Percentiles rank a stretch among this genome's conserved stretches.
These are phyloP conservation scores for Phalaenopsis aphrodite DNA, from an alignment of 106 monocot genomes.

Conservation along the genomic window DNA sequence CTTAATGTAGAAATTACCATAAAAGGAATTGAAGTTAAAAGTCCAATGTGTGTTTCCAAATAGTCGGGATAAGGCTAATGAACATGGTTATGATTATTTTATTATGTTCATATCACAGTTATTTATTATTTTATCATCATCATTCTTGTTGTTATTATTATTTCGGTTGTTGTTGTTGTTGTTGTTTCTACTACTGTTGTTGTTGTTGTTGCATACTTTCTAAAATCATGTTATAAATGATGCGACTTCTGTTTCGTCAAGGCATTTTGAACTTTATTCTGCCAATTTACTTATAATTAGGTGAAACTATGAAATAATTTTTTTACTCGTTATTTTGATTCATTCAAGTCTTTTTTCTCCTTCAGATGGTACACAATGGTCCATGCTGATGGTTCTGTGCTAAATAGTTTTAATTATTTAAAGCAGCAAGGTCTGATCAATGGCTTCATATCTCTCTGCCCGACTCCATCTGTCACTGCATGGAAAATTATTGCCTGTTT, in stretches of 20 bases:
- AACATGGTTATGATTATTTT: not conserved
- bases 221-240: not conserved
- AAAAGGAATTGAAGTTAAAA: not conserved
- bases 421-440: constrained; percentile 53
- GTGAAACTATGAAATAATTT: not conserved
- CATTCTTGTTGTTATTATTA: too few relatives aligned
- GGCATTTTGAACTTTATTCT: not conserved
- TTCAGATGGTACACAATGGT: constrained; percentile 99
- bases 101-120: not conserved
- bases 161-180: not conserved
- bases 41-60: not conserved
- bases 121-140: not conserved
- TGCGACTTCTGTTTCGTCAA: not conserved
- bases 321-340: not conserved
- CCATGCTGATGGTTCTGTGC: constrained; percentile 88
- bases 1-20: not conserved
- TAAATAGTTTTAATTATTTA: constrained; percentile 53
- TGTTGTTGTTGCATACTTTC: not conserved
- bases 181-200: not conserved
- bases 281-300: not conserved
- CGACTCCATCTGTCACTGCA: constrained; percentile 57
- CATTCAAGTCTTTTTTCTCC: not conserved
- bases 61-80: not conserved
- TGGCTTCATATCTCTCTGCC: constrained; percentile 71
- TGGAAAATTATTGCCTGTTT: constrained; percentile 90